A percentile compares a stretch with the other conserved stretches of the same genome.
Evolutionary conservation across 2,329 filamentous ascomycete genomes (phyloP).

Genomic region (Apiospora hydei): DNA sequence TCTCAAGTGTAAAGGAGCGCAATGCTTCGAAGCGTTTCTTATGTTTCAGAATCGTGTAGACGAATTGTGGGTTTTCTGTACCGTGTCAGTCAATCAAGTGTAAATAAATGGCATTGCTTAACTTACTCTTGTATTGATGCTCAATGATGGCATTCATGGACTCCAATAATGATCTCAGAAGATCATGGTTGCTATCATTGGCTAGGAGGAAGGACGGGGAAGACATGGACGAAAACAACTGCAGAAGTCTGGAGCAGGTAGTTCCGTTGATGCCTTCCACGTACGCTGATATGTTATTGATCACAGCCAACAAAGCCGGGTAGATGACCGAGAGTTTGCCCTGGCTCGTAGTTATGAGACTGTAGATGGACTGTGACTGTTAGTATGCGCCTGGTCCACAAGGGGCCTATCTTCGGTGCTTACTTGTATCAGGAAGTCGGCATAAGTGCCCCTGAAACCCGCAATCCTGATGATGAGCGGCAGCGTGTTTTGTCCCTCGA

Average conservation of each 20-base stretch:
- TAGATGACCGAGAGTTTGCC: slow-evolving; percentile 91
- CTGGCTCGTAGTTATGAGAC: slow-evolving; percentile 88
- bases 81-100: slow-evolving; percentile 30
- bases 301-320: slow-evolving; percentile 86
- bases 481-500: slow-evolving; percentile 87
- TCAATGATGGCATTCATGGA: slow-evolving; percentile 91
- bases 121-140: slow-evolving; percentile 80
- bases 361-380: slow-evolving; percentile 78
- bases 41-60: slow-evolving; percentile 81
- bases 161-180: slow-evolving; percentile 84
- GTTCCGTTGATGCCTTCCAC: slow-evolving; percentile 77
- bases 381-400: slow-evolving; percentile 35
- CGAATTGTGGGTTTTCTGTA: slow-evolving; percentile 79
- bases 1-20: slow-evolving; percentile 88
- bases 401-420: slow-evolving; percentile 41
- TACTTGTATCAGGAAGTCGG: slow-evolving; percentile 91
- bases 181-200: slow-evolving; percentile 87
- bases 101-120: too few species aligned
- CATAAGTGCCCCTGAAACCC: slow-evolving; percentile 88
- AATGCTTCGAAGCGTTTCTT: slow-evolving; percentile 85
- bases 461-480: slow-evolving; percentile 81
- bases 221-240: slow-evolving; percentile 91
- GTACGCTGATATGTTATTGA: slow-evolving; percentile 92
- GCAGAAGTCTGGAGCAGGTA: slow-evolving; percentile 82
- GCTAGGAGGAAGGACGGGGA: slow-evolving; percentile 90